Evolutionary conservation across 2,329 filamentous ascomycete species (phyloP).

Genomic region (Exserohilum turcica): DNA sequence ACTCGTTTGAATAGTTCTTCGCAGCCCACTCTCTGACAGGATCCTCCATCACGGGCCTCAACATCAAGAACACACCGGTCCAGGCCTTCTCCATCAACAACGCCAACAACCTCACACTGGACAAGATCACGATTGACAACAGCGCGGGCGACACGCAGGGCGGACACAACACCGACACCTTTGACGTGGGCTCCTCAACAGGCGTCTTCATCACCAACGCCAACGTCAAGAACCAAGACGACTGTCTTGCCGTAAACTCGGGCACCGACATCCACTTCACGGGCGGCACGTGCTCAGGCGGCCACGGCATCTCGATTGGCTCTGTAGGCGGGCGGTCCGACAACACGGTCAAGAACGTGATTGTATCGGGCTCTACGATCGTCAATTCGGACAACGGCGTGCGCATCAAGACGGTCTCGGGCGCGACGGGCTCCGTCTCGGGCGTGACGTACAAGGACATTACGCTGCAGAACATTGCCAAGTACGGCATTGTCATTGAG

Average conservation of each 20-base stretch:
- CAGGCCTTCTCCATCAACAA: conserved; percentile 58
- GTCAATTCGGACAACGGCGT: conserved; percentile 61
- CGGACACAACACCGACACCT: conserved; percentile 61
- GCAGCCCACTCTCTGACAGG: conserved; percentile 58
- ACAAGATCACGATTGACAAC: conserved; percentile 63
- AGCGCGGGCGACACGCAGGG: conserved; percentile 55
- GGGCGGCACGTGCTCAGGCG: conserved; percentile 55
- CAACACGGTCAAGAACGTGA: conserved; percentile 61
- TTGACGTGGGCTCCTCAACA: conserved; percentile 59
- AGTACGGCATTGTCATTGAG: conserved; percentile 59
- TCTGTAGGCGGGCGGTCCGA: conserved; percentile 62
- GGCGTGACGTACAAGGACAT: conserved; percentile 57
- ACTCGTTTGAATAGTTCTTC: conserved; percentile 61
- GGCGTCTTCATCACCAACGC: conserved; percentile 58
- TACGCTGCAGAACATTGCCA: conserved; percentile 50
- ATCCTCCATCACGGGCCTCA: conserved; percentile 57
- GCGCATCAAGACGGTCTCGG: conserved; percentile 63
- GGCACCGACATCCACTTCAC: conserved; percentile 51
- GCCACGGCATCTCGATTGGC: conserved; percentile 65
- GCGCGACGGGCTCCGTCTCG: conserved; percentile 58
- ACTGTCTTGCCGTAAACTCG: conserved; percentile 64
- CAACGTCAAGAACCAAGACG: conserved; percentile 63
- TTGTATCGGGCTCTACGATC: conserved; percentile 56
- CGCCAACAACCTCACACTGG: conserved; percentile 53
- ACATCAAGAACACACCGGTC: conserved; percentile 61